Base-by-base conservation (phyloP, 176 grass and related monocot species). In the Zizania latifolia region DNA sequence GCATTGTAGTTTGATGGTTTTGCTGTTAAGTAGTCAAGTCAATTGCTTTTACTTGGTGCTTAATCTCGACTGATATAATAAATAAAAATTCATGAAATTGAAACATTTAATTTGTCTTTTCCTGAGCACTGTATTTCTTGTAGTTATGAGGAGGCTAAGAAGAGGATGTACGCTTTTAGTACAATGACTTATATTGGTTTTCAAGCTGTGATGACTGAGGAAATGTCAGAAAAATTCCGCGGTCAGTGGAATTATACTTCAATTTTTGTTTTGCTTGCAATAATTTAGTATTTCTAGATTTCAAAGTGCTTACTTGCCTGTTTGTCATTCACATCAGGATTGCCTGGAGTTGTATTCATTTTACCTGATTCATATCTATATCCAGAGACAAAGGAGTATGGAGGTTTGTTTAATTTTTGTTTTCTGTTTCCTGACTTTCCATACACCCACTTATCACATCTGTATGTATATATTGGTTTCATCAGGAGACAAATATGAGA, bases 321-420 rank as follows among this genome's bases (percentile, higher is more conserved):
- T 68, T 56, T 82, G 35, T 31, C 53, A 41, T 85, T 57, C 78
- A 80, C 24, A 38, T 84, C 82, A 98, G 94, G 86, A 59, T 88
- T 98, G 78, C 88, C 94, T 37, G 94, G 94, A 74, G 94, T 97
- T n/a, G 91, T 98, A 62, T 98, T 98, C 50, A 74, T 98, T 76
- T 82, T 94, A 67, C 89, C 95, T 55, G 91, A 98, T 75, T 98
- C 95, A 55, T 98, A 98, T 83, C 64, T 98, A 26, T 91, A 94
- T 62, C 91, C 91, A 69, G 95, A 94, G 48, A 94, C 89, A 41
- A 98, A 98, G 71, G 95, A 94, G 19, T 98, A 98, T 72, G 89
- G 95, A 92, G 95, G 95, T 98, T 73, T 84, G 89, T 75, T 61
- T 13, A 0, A 40, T 80, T 80, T 21, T 60, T 17, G 2, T 63